Conservation (phyloP, 179 eudicot genomes). For the Drosera spatulata region DNA sequence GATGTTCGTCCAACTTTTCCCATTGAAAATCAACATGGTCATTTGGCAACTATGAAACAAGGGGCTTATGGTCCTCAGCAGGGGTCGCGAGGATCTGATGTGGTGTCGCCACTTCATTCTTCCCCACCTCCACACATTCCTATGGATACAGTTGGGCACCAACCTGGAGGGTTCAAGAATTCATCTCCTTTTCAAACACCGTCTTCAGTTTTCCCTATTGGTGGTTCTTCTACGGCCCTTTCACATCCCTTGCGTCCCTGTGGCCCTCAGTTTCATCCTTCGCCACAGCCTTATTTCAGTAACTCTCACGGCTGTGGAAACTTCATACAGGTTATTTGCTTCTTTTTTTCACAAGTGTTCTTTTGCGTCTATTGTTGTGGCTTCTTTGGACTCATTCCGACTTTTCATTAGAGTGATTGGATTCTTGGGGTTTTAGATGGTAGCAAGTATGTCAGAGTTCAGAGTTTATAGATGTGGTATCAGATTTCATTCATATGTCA, state of each 20-base stretch:
- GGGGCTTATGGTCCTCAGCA: slow-evolving; percentile 17
- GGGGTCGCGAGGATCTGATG: slow-evolving; percentile 19
- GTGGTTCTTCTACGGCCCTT: slow-evolving; percentile 22
- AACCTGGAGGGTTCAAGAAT: slow-evolving; percentile 21
- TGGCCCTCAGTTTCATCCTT: slow-evolving; percentile 24
- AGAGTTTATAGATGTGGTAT: too few species aligned
- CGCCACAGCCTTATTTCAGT: slow-evolving; percentile 18
- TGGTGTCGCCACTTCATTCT: slow-evolving; percentile 64
- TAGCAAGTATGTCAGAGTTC: too few species aligned
- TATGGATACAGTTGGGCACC: slow-evolving; percentile 35
- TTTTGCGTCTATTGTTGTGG: slow-evolving; percentile 3
- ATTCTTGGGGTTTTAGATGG: not conserved
- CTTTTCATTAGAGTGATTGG: not conserved
- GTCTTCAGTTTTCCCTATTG: slow-evolving; percentile 46
- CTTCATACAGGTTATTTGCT: slow-evolving; percentile 32
- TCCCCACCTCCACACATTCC: slow-evolving; percentile 49
- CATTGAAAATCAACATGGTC: slow-evolving; percentile 14
- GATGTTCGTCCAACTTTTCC: slow-evolving; percentile 15
- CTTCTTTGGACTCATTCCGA: slow-evolving; percentile 1
- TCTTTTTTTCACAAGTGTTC: not conserved
- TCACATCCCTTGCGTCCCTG: slow-evolving; percentile 24
- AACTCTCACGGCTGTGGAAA: slow-evolving; percentile 25
- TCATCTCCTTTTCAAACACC: slow-evolving; percentile 27
- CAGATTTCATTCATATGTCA: too few species aligned
- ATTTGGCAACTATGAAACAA: slow-evolving; percentile 14